Evolutionary conservation across 2,329 filamentous ascomycete genomes (phyloP), one percentile per base, ranked within the genome.

Genomic region (Cladosporium sphaerospermum): DNA sequence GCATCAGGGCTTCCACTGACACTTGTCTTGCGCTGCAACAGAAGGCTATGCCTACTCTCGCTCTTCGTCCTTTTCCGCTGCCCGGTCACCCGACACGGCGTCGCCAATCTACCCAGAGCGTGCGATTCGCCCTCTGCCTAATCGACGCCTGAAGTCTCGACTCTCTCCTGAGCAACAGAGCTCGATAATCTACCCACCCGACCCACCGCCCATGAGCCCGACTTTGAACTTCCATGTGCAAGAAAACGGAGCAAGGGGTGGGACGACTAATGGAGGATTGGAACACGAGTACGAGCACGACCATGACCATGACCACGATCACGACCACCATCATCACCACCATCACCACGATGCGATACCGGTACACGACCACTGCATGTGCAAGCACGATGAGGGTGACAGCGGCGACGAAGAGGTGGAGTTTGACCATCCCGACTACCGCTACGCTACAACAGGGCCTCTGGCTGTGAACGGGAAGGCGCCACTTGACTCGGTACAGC

Each of bases 81-180:
- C 62, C 23, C 60, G 65, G 36, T 65, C 62, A 6, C 67, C 67
- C 60, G 89, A 96, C 76, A 86, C 86, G 55, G 79, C 84, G 59
- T 93, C 89, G 56, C 83, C 87, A 55, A 78, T 89, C 64, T 95
- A 88, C 68, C 89, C 89, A 60, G 88, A 95, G 68, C 85, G 93
- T 71, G 87, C 92, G 56, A 99, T 99, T 68, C 86, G 90, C 67
- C 93, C 93, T 53, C 76, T 99, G 56, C 93, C 93, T 41, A 93
- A 88, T 73, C 86, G 90, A 64, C 86, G 88, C 59, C 79, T 99
- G 52, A 88, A 91, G 63, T 90, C 93, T 68, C 84, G 89, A 53
- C 78, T 99, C 49, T 91, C 92, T 32, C 85, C 88, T 56, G 89
- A 95, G 69, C 84, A 88, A 62, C 89, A 88, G 53, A 85, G 86